Evolutionary conservation across 306 rosid species (phyloP).

Genomic region (Cucumis melo): DNA sequence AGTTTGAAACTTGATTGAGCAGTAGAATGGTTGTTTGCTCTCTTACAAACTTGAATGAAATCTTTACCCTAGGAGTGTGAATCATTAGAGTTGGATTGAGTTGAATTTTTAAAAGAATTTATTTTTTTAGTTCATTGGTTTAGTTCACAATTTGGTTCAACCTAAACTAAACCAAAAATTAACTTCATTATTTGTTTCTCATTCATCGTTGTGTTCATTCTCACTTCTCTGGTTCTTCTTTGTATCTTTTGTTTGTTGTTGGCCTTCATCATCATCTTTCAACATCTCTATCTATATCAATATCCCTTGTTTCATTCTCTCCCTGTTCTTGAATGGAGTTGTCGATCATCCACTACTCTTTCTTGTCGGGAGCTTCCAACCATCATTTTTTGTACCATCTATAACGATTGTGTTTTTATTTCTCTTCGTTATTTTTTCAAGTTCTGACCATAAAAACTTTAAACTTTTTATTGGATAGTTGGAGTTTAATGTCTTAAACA

Average conservation of each 20-base stretch:
- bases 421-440: too few relatives aligned
- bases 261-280: neutral
- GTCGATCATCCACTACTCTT: neutral
- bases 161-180: too few relatives aligned
- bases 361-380: neutral
- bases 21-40: neutral
- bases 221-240: neutral
- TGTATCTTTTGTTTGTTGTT: too few relatives aligned
- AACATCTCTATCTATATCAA: neutral
- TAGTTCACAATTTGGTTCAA: neutral
- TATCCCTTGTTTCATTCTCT: neutral
- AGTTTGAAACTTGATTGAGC: neutral
- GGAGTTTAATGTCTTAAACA: too few relatives aligned
- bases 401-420: too few relatives aligned
- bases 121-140: too few relatives aligned
- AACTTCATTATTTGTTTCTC: neutral
- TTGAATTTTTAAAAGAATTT: too few relatives aligned
- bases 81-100: neutral
- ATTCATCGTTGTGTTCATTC: too few relatives aligned
- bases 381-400: too few relatives aligned
- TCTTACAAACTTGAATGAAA: neutral
- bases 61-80: neutral
- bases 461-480: too few relatives aligned
- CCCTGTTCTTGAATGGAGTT: neutral
- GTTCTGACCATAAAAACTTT: too few relatives aligned